Base-by-base conservation (phyloP, 2,329 filamentous ascomycete genomes). In the Epichloe uncinata region DNA sequence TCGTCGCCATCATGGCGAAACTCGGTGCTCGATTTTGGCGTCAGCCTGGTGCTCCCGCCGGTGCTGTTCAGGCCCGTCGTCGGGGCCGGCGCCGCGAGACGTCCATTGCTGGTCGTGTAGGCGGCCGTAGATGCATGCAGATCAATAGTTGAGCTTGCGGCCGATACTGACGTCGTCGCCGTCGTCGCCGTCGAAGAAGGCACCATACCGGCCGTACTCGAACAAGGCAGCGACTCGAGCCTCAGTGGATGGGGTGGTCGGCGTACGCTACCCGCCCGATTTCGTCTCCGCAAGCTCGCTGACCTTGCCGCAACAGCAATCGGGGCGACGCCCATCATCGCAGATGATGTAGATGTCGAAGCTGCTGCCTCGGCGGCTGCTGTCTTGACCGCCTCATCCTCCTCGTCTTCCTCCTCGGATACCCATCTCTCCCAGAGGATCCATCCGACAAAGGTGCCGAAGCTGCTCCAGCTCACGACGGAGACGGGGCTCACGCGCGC, bases 371-470 rank as follows among this genome's bases (percentile, higher is more conserved):
- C 44, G 42, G 53, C 68, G 55, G 54, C 62, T 55, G 58, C 57
- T 20, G 55, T 67, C 52, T 58, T 66, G 62, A 58, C 70, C 60
- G 54, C 63, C 47, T 67, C 58, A 34, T 70, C 69, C 58, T 73
- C 68, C 49, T 70, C 61, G 48, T 72, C 72, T 53, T 84, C 77
- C 58, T 85, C 80, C 60, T 85, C 77, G 49, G 84, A 82, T 49
- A 93, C 79, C 93, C 91, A 97, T 62, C 79, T 81, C 60, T 97
- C 91, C 85, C 90, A 95, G 8, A 96, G 65, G 15, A 88, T 71
- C 91, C 91, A 98, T 13, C 90, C 90, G 16, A 91, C 67, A 38
- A 94, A 81, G 0, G 91, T 96, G 18, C 82, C 82, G 41, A 87
- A 73, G 60, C 84, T 95, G 44, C 87, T 86, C 76, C 85, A 89